Evolutionary conservation across 2,329 filamentous ascomycete genomes (phyloP).

Genomic region (Penicillium sp.): DNA sequence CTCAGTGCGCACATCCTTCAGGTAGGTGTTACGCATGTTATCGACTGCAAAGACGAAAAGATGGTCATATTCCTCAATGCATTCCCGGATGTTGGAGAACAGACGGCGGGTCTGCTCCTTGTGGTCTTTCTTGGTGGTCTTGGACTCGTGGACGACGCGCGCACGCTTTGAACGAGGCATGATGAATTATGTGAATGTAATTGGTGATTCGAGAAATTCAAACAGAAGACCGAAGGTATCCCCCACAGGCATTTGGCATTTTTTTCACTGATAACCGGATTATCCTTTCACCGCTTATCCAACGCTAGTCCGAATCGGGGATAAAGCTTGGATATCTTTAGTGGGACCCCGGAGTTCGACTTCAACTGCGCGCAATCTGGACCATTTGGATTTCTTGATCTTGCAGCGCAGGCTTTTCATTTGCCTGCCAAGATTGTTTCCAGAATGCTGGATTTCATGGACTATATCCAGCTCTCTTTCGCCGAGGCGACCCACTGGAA

Average conservation of each 20-base stretch:
- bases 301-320: slow-evolving; percentile 33
- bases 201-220: slow-evolving; percentile 11
- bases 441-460: slow-evolving; percentile 92
- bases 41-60: slow-evolving; percentile 92
- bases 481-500: slow-evolving; percentile 86
- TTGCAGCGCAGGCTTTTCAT: not conserved
- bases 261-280: slow-evolving; percentile 43
- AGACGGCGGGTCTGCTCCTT: slow-evolving; percentile 86
- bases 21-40: slow-evolving; percentile 97
- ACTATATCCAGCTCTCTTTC: slow-evolving; percentile 91
- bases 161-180: slow-evolving; percentile 98
- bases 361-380: not conserved
- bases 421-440: slow-evolving; percentile 1
- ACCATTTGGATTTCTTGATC: not conserved
- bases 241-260: slow-evolving; percentile 27
- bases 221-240: slow-evolving; percentile 23
- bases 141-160: slow-evolving; percentile 84
- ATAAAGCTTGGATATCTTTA: slow-evolving; percentile 26
- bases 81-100: slow-evolving; percentile 84
- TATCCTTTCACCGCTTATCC: slow-evolving; percentile 42
- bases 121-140: slow-evolving; percentile 88
- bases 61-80: slow-evolving; percentile 80
- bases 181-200: slow-evolving; percentile 26
- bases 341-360: slow-evolving; percentile 5
- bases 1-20: slow-evolving; percentile 86